Conservation (phyloP, 164 flowering plant species). For the Nymphaea colorata region DNA sequence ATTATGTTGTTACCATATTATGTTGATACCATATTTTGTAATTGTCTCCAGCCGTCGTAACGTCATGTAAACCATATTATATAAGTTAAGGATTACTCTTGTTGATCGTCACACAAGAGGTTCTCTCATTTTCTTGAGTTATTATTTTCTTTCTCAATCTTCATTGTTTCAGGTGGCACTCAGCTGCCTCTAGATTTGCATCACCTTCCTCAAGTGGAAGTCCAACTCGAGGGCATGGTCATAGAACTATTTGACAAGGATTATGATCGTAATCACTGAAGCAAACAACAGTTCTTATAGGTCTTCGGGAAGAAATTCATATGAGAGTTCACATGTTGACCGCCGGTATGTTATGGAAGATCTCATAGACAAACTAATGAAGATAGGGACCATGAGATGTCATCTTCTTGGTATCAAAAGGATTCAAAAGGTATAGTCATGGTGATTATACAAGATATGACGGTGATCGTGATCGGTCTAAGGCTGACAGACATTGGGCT, state of each 20-base stretch:
- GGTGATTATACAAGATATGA: constrained; percentile 31
- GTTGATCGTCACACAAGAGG: too few relatives aligned
- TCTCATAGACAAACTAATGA: constrained; percentile 39
- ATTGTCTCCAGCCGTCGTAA: too few relatives aligned
- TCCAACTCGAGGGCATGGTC: too few relatives aligned
- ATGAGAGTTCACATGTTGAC: constrained; percentile 18
- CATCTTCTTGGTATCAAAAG: constrained; percentile 31
- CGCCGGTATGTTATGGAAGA: constrained; percentile 2
- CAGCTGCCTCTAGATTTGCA: constrained; percentile 32
- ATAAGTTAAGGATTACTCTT: too few relatives aligned
- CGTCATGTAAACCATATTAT: too few relatives aligned
- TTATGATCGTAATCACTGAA: constrained; percentile 26
- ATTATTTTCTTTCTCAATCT: too few relatives aligned
- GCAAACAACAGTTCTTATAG: constrained; percentile 36
- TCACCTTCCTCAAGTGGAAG: constrained; percentile 40
- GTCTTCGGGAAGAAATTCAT: neutral
- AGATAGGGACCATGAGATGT: constrained; percentile 29
- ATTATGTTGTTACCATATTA: too few relatives aligned
- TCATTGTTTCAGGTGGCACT: constrained; percentile 15
- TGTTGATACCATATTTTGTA: too few relatives aligned
- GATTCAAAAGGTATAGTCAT: constrained; percentile 27
- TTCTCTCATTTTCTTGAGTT: too few relatives aligned
- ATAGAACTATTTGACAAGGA: constrained; percentile 33
- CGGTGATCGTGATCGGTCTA: constrained; percentile 33
- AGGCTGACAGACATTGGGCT: constrained; percentile 21